A percentile compares a stretch with the other conserved stretches of the same genome.
phyloP scores from a whole-genome alignment of 306 rosid species.

The Prosopis cineraria region DNA sequence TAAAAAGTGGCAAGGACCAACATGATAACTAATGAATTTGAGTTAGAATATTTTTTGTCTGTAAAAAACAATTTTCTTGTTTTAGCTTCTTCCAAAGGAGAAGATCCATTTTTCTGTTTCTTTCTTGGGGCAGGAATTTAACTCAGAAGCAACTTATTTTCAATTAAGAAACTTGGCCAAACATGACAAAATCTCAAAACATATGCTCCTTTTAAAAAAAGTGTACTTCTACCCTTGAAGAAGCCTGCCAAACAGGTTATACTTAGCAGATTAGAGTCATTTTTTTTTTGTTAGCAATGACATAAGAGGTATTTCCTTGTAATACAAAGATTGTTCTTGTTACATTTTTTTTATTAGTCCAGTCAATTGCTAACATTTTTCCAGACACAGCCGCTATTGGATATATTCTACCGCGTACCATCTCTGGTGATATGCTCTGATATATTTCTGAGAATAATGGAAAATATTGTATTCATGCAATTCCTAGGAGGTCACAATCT shows the following conservation, averaged over 20 bases:
- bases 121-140: not conserved
- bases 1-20: not conserved
- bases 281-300: not conserved
- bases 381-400: conserved; percentile 6
- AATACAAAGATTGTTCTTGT: conserved; percentile 18
- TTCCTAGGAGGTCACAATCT: conserved; percentile 86
- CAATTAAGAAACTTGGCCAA: not conserved
- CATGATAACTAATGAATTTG: not conserved
- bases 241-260: not conserved
- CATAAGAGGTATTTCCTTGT: not conserved
- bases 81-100: not conserved
- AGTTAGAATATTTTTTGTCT: not conserved
- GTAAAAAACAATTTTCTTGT: not conserved
- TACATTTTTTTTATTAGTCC: not conserved
- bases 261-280: not conserved
- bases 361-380: conserved; percentile 13
- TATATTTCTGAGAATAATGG: too few relatives aligned
- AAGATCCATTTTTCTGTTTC: not conserved
- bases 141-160: not conserved
- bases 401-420: conserved; percentile 10
- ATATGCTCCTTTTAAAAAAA: not conserved
- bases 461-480: conserved; percentile 8
- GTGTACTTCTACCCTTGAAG: not conserved
- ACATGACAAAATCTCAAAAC: not conserved
- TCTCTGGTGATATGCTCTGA: conserved; percentile 1